Evolutionary conservation across 768 basidiomycete genomes (phyloP).

Genomic region (Leccinum uliginosum): DNA sequence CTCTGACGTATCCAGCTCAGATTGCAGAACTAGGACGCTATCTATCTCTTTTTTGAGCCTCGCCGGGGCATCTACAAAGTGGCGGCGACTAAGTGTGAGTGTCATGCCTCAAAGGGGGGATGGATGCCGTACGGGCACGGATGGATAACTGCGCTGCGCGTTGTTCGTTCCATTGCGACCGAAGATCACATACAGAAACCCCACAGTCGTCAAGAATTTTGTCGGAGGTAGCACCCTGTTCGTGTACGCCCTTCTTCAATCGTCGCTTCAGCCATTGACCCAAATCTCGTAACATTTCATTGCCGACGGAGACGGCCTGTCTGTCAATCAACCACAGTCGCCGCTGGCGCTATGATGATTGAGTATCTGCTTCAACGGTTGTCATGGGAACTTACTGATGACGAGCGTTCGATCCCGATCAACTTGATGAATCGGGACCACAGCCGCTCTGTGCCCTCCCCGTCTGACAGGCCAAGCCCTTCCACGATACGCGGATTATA

Average conservation of each 20-base stretch:
- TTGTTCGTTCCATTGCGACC: not conserved
- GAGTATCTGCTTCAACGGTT: not conserved
- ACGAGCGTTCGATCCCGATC: not conserved
- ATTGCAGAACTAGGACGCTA: not conserved
- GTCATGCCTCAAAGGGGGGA: not conserved
- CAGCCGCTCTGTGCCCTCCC: not conserved
- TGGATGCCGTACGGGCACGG: not conserved
- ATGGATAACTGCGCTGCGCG: not conserved
- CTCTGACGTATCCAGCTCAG: not conserved
- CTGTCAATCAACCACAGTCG: not conserved
- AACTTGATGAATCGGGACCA: not conserved
- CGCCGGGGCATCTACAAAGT: not conserved
- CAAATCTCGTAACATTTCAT: not conserved
- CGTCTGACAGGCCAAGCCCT: conserved; percentile 18
- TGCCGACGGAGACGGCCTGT: not conserved
- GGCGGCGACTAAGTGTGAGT: not conserved
- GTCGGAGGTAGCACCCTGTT: not conserved
- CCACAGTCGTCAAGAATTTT: not conserved
- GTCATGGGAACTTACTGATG: not conserved
- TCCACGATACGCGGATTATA: conserved; percentile 2
- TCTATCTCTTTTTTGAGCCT: not conserved
- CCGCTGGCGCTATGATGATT: not conserved
- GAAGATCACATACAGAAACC: not conserved
- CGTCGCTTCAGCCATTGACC: not conserved
- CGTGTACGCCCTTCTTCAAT: not conserved